Evolutionary conservation across 78 protist genomes (phyloP), one percentile per base, ranked within the genome.

Genomic region (slime mould (Dictyostelium discoideum)): DNA sequence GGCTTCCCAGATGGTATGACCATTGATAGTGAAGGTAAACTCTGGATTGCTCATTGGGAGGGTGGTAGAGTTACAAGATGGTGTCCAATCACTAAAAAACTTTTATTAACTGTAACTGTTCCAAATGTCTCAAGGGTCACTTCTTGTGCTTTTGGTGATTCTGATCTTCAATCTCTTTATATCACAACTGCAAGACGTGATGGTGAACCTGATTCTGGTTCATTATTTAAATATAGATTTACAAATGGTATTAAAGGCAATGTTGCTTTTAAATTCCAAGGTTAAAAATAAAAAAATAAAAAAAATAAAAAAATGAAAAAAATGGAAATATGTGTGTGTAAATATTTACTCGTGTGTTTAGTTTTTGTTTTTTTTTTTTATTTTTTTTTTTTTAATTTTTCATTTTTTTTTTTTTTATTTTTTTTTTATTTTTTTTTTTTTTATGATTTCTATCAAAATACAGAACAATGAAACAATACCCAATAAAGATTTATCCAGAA

Each of bases 1-100:
- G 93, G 86, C 2, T 60, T 18, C 16, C 93, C 93, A 10, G 93
- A 88, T 80, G 93, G 93, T 11, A 88, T 88, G 93, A 88, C 93
- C 0, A 88, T 88, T 6, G 93, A 88, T 67, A 16, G 26, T 14
- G 78, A 90, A 39, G 97, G 95, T 44, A 74, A 26, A 11, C 80
- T 96, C 3, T 96, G 97, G 97, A 44, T 96, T 11, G 95, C 96
- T 13, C 93, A 86, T 67, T 90, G 50, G 18, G 90, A 87, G 1
- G 97, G 95, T n/a, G 86, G 85, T 57, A n/a, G 80, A 48, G 95
- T 96, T 29, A 90, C 96, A 8, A 22, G 93, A 16, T 81, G 86
- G 87, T 73, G 92, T 57, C 97, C 97, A 42, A 42, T 40, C 26
- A 90, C 77, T 32, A 67, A 73, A 40, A 11, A 24, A 11, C 24